phyloP scores from a whole-genome alignment of 352 stramenopile genomes.

The Pythium phragmiticola region DNA sequence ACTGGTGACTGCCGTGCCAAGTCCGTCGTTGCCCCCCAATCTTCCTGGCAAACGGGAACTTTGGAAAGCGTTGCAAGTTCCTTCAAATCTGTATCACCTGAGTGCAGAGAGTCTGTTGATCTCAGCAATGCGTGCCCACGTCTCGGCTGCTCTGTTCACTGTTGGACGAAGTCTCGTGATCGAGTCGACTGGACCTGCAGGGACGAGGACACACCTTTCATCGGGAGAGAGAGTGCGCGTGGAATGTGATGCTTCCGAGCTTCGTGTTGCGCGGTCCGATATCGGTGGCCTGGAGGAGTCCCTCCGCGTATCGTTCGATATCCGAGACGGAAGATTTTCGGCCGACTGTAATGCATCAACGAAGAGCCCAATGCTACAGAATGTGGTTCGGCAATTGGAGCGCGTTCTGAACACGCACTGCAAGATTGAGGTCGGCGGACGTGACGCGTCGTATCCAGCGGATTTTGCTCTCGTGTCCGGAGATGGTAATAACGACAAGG shows the following conservation, averaged over 20 bases:
- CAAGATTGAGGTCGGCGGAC: constrained; percentile 67
- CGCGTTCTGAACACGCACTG: constrained; percentile 73
- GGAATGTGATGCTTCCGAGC: constrained; percentile 52
- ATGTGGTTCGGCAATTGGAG: constrained; percentile 61
- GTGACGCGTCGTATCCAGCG: constrained; percentile 40
- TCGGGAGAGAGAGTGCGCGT: constrained; percentile 74
- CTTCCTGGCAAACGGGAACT: constrained; percentile 51
- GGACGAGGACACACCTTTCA: constrained; percentile 51
- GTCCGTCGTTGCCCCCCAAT: constrained; percentile 63
- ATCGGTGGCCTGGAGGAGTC: constrained; percentile 78
- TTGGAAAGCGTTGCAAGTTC: constrained; percentile 59
- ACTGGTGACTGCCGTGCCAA: constrained; percentile 60
- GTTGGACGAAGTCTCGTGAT: constrained; percentile 70
- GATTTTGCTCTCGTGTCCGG: constrained; percentile 74
- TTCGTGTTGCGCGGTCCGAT: constrained; percentile 64
- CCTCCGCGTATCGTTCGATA: constrained; percentile 79
- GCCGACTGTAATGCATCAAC: constrained; percentile 63
- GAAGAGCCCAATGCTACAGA: constrained; percentile 56
- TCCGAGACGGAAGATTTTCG: constrained; percentile 69
- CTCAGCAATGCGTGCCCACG: constrained; percentile 72
- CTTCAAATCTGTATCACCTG: constrained; percentile 76
- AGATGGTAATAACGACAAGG: constrained; percentile 70
- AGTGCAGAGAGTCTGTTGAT: constrained; percentile 77
- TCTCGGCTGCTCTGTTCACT: constrained; percentile 68
- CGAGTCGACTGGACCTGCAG: constrained; percentile 55